These are phyloP conservation scores for Talaromyces sp. DNA, from an alignment of 2,329 filamentous ascomycete genomes.

Conservation along the genomic window DNA sequence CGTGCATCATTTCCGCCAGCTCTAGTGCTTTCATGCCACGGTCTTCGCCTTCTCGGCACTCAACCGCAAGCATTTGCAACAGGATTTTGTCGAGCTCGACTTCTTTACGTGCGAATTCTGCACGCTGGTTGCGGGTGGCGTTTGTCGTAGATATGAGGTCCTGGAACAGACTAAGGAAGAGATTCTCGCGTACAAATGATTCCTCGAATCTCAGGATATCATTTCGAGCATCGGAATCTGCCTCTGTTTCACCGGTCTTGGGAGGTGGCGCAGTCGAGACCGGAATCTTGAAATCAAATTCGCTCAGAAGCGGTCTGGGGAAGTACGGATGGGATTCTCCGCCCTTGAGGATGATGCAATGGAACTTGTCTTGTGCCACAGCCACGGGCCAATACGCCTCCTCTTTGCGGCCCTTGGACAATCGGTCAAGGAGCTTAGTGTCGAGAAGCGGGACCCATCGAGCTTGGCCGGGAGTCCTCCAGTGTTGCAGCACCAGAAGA, in stretches of 20 bases:
- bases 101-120: slow-evolving; percentile 64
- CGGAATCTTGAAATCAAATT: slow-evolving; percentile 89
- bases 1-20: slow-evolving; percentile 77
- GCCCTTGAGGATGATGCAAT: slow-evolving; percentile 98
- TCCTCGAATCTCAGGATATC: slow-evolving; percentile 62
- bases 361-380: slow-evolving; percentile 84
- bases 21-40: slow-evolving; percentile 92
- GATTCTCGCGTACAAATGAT: slow-evolving; percentile 66
- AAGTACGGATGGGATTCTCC: slow-evolving; percentile 91
- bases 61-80: slow-evolving; percentile 78
- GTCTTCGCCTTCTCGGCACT: slow-evolving; percentile 90
- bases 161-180: slow-evolving; percentile 67
- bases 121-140: slow-evolving; percentile 58
- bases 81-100: slow-evolving; percentile 85
- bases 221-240: slow-evolving; percentile 27
- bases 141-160: slow-evolving; percentile 67
- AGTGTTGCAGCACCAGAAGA: slow-evolving; percentile 80
- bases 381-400: slow-evolving; percentile 95
- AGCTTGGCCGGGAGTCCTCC: slow-evolving; percentile 78
- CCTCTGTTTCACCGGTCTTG: slow-evolving; percentile 31
- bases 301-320: slow-evolving; percentile 78
- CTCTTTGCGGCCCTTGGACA: slow-evolving; percentile 76
- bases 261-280: slow-evolving; percentile 52
- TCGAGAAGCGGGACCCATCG: slow-evolving; percentile 90
- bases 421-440: slow-evolving; percentile 73